phyloP scores from a whole-genome alignment of 192 early-diverging fungal genomes.

The Entomortierella beljakovae region DNA sequence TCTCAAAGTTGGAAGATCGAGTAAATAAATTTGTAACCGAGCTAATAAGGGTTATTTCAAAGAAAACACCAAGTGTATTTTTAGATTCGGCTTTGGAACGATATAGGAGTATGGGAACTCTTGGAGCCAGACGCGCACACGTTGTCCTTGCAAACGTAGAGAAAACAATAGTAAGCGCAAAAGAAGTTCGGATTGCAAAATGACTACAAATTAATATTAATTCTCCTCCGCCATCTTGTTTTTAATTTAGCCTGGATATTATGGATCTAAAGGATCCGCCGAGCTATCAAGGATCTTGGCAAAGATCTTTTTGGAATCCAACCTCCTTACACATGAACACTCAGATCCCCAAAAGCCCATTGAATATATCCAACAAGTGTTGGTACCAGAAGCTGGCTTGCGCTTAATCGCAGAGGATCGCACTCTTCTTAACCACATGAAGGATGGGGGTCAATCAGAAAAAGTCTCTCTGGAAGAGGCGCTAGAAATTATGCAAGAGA shows the following conservation, averaged over 20 bases:
- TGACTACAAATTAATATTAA: neutral
- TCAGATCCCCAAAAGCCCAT: constrained; percentile 58
- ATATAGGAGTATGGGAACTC: constrained; percentile 51
- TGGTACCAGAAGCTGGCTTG: constrained; percentile 62
- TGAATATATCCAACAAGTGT: constrained; percentile 65
- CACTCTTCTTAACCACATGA: neutral
- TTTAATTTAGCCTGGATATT: constrained; percentile 61
- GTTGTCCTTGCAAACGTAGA: constrained; percentile 59
- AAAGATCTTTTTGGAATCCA: constrained; percentile 45
- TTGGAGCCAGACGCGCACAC: constrained; percentile 57
- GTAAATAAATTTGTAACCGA: constrained; percentile 42
- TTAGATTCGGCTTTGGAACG: constrained; percentile 31
- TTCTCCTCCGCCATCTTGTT: neutral
- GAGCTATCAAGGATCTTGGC: constrained; percentile 48
- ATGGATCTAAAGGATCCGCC: constrained; percentile 61
- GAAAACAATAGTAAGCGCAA: constrained; percentile 44
- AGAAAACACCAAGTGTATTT: constrained; percentile 40
- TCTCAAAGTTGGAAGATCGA: constrained; percentile 37
- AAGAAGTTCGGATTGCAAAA: neutral
- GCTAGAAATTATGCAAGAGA: constrained; percentile 51
- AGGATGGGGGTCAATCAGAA: neutral
- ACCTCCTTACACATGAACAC: constrained; percentile 32
- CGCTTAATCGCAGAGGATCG: constrained; percentile 61
- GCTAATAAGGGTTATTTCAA: constrained; percentile 48
- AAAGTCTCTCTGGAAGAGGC: constrained; percentile 40